Percentiles rank a stretch among this genome's conserved stretches.
Evolutionary conservation across 2,329 filamentous ascomycete genomes (phyloP).

Genomic region (Magnaporthiopsis incrustans): DNA sequence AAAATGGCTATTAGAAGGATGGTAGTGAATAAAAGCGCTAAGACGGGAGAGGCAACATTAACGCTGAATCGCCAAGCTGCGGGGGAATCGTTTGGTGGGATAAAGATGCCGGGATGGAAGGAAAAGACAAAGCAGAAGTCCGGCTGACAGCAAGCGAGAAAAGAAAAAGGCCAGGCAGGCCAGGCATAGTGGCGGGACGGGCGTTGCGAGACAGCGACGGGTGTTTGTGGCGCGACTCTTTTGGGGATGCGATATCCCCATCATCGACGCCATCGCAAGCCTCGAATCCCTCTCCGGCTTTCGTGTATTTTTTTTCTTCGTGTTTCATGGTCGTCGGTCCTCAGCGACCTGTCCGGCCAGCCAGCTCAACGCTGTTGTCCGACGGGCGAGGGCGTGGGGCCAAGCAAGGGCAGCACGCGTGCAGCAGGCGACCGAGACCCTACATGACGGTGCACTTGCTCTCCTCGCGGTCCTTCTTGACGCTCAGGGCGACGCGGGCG

Average conservation of each 20-base stretch:
- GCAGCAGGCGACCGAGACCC: slow-evolving; percentile 6
- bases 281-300: neutral
- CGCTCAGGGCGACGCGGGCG: slow-evolving; percentile 79
- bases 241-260: neutral
- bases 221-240: neutral
- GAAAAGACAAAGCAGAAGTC: neutral
- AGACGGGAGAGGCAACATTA: neutral
- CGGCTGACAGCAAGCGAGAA: neutral
- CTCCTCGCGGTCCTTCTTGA: slow-evolving; percentile 57
- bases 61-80: neutral
- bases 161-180: neutral
- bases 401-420: neutral
- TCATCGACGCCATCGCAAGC: neutral
- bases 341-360: neutral
- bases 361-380: neutral
- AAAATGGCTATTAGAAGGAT: neutral
- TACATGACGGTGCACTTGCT: slow-evolving; percentile 56
- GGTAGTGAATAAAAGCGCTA: neutral
- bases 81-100: neutral
- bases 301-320: neutral
- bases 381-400: neutral
- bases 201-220: neutral
- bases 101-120: neutral
- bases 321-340: too few relatives aligned
- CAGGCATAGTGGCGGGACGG: neutral